phyloP scores from a whole-genome alignment of 179 eudicot species.

The Silene vulgaris region DNA sequence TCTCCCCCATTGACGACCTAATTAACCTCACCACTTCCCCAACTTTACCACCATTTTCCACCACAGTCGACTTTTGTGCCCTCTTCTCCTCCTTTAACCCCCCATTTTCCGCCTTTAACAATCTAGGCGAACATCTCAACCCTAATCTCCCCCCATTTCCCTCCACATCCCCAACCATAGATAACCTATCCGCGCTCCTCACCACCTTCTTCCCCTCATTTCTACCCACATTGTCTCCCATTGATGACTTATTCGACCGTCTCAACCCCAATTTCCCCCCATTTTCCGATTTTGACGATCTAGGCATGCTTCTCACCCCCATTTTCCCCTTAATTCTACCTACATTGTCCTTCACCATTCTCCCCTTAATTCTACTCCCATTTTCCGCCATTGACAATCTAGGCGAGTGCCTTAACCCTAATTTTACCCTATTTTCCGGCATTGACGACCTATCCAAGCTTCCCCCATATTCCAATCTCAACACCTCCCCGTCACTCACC shows the following conservation, averaged over 20 bases:
- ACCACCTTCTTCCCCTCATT: not conserved
- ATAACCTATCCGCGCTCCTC: too few species aligned
- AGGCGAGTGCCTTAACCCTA: too few species aligned
- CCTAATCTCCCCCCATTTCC: not conserved
- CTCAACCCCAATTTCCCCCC: not conserved
- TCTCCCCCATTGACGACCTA: conserved; percentile 20
- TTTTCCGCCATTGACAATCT: not conserved
- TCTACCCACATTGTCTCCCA: conserved; percentile 5
- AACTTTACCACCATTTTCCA: not conserved
- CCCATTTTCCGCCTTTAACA: not conserved
- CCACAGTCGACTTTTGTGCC: not conserved
- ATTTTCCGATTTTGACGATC: conserved; percentile 9
- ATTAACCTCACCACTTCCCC: not conserved
- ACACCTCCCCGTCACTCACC: not conserved
- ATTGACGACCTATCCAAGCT: too few species aligned
- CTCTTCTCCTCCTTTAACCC: not conserved
- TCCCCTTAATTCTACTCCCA: not conserved
- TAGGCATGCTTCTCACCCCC: not conserved
- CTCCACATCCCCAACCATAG: too few species aligned
- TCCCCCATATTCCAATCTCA: not conserved
- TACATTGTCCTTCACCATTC: not conserved
- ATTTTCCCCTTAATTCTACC: not conserved
- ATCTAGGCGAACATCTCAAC: not conserved
- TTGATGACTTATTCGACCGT: not conserved
- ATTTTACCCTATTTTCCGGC: not conserved